Percentiles rank a stretch among this genome's conserved stretches.
phyloP scores from a whole-genome alignment of 345 rosid genomes.

The Eucalyptus camaldulensis region DNA sequence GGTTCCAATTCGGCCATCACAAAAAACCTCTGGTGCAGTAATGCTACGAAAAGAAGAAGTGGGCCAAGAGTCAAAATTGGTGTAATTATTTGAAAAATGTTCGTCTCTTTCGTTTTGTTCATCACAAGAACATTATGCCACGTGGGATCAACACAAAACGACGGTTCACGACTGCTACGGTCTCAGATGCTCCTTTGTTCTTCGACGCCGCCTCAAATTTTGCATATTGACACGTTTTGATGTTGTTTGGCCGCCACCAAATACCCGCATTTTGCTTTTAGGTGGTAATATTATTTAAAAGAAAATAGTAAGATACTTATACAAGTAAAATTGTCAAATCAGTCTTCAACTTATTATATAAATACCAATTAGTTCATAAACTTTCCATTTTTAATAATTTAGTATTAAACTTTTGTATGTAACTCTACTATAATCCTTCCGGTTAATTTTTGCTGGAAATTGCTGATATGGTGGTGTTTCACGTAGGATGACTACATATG shows the following conservation, averaged over 20 bases:
- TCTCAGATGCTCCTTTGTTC: not conserved
- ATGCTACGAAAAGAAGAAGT: not conserved
- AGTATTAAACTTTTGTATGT: not conserved
- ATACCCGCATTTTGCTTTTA: not conserved
- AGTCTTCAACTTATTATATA: not conserved
- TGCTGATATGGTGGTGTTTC: rapidly evolving
- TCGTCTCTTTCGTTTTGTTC: not conserved
- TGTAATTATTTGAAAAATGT: not conserved
- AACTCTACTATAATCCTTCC: not conserved
- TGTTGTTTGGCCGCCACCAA: not conserved
- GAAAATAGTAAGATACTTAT: not conserved
- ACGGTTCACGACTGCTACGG: not conserved
- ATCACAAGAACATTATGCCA: not conserved
- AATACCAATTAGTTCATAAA: not conserved
- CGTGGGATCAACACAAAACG: not conserved
- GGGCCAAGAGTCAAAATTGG: not conserved
- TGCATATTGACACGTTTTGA: not conserved
- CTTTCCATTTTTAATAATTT: not conserved
- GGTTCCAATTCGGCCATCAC: not conserved
- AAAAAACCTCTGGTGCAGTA: not conserved
- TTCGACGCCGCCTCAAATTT: not conserved
- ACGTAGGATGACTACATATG: rapidly evolving
- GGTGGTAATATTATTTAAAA: not conserved
- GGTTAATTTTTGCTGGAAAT: rapidly evolving
- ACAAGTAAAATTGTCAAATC: not conserved